These are phyloP conservation scores for Strobilomyces dryophilus DNA, from an alignment of 768 basidiomycete genomes.

Conservation along the genomic window DNA sequence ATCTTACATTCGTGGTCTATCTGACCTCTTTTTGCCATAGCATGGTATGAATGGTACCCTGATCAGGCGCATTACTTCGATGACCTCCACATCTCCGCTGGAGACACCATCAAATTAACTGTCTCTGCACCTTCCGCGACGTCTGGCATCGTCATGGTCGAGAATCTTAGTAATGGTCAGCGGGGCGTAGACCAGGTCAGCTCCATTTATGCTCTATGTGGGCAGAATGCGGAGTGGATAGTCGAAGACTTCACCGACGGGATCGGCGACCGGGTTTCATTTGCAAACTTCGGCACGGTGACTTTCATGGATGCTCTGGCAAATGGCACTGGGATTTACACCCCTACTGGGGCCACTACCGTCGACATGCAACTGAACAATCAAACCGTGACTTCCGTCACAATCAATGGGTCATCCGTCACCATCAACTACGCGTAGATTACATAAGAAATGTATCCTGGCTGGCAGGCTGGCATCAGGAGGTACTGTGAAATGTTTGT, in stretches of 20 bases:
- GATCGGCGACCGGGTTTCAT: not conserved
- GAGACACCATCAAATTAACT: not conserved
- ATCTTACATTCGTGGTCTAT: not conserved
- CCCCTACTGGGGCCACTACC: not conserved
- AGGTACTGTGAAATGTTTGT: not conserved
- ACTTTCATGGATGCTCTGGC: not conserved
- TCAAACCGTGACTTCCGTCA: not conserved
- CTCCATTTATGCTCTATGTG: not conserved
- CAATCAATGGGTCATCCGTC: not conserved
- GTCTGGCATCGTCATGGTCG: not conserved
- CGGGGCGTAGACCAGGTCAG: not conserved
- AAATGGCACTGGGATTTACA: not conserved
- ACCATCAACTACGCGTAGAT: not conserved
- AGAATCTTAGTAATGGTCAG: not conserved
- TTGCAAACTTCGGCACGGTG: not conserved
- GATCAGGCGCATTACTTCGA: not conserved
- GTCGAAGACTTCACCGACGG: not conserved
- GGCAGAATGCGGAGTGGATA: not conserved
- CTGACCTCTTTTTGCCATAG: not conserved
- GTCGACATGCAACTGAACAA: not conserved
- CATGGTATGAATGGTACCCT: conserved; percentile 11
- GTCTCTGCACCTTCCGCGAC: not conserved
- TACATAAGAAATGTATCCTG: not conserved
- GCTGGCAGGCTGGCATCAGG: not conserved
- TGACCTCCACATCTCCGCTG: not conserved